Evolutionary conservation across 495 filamentous ascomycete genomes (phyloP).

Genomic region (Halenospora varia): DNA sequence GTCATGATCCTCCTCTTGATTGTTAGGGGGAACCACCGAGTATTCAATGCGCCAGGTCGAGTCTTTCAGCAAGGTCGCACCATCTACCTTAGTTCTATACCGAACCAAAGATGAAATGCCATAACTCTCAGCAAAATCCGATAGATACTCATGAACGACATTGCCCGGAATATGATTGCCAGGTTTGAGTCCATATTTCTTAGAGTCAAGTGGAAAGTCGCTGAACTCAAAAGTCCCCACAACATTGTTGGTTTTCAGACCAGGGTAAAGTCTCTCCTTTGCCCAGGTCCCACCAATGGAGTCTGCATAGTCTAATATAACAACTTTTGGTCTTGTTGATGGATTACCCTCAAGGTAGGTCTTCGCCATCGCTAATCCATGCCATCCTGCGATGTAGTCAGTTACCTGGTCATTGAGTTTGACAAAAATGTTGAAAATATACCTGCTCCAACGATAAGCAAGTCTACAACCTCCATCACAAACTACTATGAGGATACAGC

Average conservation of each 20-base stretch:
- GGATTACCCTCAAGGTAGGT: constrained; percentile 57
- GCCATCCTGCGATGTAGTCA: constrained; percentile 45
- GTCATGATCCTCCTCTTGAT: neutral
- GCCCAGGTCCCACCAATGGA: constrained; percentile 72
- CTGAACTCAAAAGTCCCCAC: constrained; percentile 65
- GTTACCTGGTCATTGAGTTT: no score
- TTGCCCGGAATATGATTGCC: constrained; percentile 67
- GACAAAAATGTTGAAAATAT: no score
- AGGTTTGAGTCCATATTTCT: constrained; percentile 52
- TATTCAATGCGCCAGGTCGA: constrained; percentile 31
- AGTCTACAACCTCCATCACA: no score
- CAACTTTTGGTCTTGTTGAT: constrained; percentile 35
- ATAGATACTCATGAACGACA: constrained; percentile 62
- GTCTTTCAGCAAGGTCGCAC: constrained; percentile 41
- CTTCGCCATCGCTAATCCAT: constrained; percentile 56
- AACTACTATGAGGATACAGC: no score
- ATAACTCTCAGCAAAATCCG: constrained; percentile 57
- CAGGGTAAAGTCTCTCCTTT: constrained; percentile 58
- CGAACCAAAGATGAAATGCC: constrained; percentile 50
- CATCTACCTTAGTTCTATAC: constrained; percentile 46
- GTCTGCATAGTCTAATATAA: constrained; percentile 49
- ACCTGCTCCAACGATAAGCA: no score
- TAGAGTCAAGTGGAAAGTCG: constrained; percentile 65
- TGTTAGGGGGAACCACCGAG: neutral
- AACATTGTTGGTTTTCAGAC: constrained; percentile 56